phyloP scores from a whole-genome alignment of 2,329 filamentous ascomycete genomes.

The Diaporthe ampelina region DNA sequence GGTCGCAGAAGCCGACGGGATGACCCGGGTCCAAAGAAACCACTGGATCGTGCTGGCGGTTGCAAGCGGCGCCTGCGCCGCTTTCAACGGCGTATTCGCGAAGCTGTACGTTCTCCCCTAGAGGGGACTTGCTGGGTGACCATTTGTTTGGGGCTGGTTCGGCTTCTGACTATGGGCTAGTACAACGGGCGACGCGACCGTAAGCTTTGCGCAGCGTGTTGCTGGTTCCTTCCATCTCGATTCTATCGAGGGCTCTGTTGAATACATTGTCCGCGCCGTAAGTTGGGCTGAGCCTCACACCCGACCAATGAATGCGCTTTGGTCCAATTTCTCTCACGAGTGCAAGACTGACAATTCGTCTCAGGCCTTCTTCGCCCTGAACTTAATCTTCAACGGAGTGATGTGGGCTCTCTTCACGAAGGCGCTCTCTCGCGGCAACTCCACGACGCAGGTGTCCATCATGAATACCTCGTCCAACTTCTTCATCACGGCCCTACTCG shows the following conservation, averaged over 20 bases:
- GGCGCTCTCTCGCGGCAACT: conserved; percentile 79
- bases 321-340: neutral
- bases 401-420: conserved; percentile 90
- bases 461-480: conserved; percentile 89
- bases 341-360: conserved; percentile 7
- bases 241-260: conserved; percentile 57
- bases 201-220: conserved; percentile 60
- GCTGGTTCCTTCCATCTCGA: conserved; percentile 61
- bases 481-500: conserved; percentile 81
- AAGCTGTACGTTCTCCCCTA: conserved; percentile 72
- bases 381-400: conserved; percentile 80
- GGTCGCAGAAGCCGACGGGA: conserved; percentile 40
- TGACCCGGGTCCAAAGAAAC: conserved; percentile 50
- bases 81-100: conserved; percentile 86
- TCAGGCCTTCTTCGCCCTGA: conserved; percentile 81
- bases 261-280: conserved; percentile 64
- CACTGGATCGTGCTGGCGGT: conserved; percentile 79
- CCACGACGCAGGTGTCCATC: conserved; percentile 84
- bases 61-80: conserved; percentile 82
- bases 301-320: neutral
- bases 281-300: conserved; percentile 47
- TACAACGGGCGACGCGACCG: conserved; percentile 69
- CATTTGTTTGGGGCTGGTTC: neutral
- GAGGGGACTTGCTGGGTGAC: neutral
- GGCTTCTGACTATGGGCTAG: conserved; percentile 49